Evolutionary conservation across 1,139 yeast genomes (phyloP).

Genomic region (Saccharomycopsis hybrid): DNA sequence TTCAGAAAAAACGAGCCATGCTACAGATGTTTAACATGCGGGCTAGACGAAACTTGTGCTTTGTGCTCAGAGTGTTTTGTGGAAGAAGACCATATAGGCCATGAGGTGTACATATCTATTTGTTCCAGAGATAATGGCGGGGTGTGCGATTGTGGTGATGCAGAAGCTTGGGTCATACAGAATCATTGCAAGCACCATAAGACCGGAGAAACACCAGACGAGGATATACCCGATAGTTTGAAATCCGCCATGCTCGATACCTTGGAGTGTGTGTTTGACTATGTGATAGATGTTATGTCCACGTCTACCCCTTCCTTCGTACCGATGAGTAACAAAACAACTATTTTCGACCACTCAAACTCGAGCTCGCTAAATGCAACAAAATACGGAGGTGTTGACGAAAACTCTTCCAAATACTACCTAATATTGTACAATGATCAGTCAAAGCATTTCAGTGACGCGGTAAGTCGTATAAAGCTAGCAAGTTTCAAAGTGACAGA

Average conservation of each 20-base stretch:
- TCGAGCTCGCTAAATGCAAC: constrained; percentile 32
- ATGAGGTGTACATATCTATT: constrained; percentile 68
- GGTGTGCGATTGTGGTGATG: constrained; percentile 93
- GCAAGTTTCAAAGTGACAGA: constrained; percentile 60
- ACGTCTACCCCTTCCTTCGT: constrained; percentile 28
- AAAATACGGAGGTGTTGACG: constrained; percentile 39
- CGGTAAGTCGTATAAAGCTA: constrained; percentile 54
- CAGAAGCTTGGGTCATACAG: constrained; percentile 60
- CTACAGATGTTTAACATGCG: constrained; percentile 76
- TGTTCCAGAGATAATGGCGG: constrained; percentile 85
- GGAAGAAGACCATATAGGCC: constrained; percentile 66
- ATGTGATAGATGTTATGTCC: constrained; percentile 62
- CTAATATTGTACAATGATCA: constrained; percentile 74
- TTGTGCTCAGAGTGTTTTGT: constrained; percentile 75
- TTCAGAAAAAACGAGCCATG: constrained; percentile 84
- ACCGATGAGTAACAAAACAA: constrained; percentile 19
- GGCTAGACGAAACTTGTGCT: constrained; percentile 81
- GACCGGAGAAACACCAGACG: constrained; percentile 19
- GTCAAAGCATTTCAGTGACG: constrained; percentile 67
- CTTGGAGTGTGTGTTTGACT: constrained; percentile 59
- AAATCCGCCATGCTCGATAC: constrained; percentile 36
- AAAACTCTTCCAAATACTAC: constrained; percentile 44
- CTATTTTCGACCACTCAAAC: constrained; percentile 25
- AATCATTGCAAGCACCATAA: constrained; percentile 43
- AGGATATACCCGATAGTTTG: constrained; percentile 34